Conservation (phyloP, 129 eudicot species). For the Silybum marianum region DNA sequence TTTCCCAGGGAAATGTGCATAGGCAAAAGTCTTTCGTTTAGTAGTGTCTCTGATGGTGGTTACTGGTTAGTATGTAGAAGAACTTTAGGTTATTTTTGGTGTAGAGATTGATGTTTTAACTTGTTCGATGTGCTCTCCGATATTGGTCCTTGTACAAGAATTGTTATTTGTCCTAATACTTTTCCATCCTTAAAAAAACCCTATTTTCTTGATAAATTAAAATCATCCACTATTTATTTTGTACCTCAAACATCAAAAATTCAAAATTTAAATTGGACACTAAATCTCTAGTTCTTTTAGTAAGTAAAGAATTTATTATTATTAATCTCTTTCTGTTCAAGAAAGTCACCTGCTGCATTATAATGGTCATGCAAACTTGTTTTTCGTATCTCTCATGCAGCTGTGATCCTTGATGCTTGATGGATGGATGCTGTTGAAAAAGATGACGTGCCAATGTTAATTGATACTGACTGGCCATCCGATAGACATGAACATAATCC, state of each 20-base stretch:
- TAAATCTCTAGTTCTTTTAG: neutral
- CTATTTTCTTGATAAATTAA: neutral
- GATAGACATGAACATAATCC: slow-evolving; percentile 35
- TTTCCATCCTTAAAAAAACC: neutral
- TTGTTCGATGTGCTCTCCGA: neutral
- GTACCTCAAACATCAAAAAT: neutral
- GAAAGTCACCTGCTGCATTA: neutral
- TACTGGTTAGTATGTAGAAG: neutral
- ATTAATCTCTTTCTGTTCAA: neutral
- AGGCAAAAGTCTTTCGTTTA: too few species aligned
- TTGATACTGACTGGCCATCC: slow-evolving; percentile 21
- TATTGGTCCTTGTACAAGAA: neutral
- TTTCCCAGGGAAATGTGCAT: too few species aligned
- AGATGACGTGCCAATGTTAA: slow-evolving; percentile 62
- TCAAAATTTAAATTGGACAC: neutral
- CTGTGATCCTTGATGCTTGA: slow-evolving; percentile 19
- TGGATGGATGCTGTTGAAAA: slow-evolving; percentile 59
- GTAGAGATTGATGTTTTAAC: neutral
- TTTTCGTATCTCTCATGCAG: slow-evolving; percentile 35
- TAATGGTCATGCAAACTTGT: neutral
- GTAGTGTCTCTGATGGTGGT: too few species aligned
- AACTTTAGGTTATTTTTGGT: slow-evolving; percentile 1
- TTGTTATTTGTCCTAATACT: neutral
- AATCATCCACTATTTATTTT: neutral
- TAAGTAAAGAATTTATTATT: neutral